These are phyloP conservation scores for Knoxia roxburghii DNA, from an alignment of 257 asterid species.

Conservation along the genomic window DNA sequence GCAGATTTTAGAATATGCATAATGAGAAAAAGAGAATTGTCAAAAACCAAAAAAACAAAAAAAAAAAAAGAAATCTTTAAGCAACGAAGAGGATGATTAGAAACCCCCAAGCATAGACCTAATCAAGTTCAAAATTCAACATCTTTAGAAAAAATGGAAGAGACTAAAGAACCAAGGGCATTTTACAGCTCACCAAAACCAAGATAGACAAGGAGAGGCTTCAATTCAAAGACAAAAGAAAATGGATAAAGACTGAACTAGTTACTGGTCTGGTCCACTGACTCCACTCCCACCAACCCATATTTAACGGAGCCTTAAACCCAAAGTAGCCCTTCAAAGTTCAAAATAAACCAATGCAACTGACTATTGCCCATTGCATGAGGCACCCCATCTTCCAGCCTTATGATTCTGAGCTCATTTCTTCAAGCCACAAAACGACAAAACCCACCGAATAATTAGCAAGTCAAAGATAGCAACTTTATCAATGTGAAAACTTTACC, in stretches of 20 bases:
- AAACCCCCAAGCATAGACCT: not conserved
- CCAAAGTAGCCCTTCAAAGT: constrained; percentile 11
- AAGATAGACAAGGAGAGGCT: constrained; percentile 26
- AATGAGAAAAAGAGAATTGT: constrained; percentile 7
- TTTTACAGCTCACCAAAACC: constrained; percentile 28
- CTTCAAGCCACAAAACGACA: not conserved
- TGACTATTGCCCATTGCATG: constrained; percentile 15
- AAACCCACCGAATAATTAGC: not conserved
- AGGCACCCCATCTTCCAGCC: not conserved
- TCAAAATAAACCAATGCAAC: not conserved
- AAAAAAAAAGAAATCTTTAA: not conserved
- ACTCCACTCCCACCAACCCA: constrained; percentile 27
- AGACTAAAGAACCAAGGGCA: constrained; percentile 16
- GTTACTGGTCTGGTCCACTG: constrained; percentile 26
- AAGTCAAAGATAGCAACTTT: constrained; percentile 21
- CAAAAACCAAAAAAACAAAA: not conserved
- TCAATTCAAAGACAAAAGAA: constrained; percentile 27
- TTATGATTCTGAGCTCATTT: constrained; percentile 11
- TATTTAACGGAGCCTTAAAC: constrained; percentile 22
- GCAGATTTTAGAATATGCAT: not conserved
- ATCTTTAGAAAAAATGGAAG: constrained; percentile 8
- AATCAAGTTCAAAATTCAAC: constrained; percentile 10
- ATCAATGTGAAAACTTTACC: not conserved
- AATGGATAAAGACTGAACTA: constrained; percentile 25
- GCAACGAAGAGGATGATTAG: not conserved